phyloP scores from a whole-genome alignment of 176 grass and related monocot genomes.

The Raddia distichophylla region DNA sequence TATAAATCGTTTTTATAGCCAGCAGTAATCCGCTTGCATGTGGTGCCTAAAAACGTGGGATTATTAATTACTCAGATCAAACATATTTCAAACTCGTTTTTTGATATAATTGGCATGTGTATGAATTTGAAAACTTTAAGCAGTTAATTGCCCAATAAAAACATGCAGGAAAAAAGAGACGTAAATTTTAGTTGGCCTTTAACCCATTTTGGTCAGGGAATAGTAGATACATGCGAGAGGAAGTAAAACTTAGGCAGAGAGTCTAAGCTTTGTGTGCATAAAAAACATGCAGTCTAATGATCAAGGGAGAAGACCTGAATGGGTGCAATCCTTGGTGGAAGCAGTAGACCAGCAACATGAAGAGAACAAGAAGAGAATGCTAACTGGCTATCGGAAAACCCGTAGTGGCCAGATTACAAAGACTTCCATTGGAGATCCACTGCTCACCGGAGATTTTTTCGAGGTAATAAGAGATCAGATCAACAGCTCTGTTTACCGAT shows the following conservation, averaged over 20 bases:
- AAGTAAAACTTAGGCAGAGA: constrained; percentile 29
- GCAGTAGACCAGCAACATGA: constrained; percentile 96
- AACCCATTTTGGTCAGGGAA: background rate
- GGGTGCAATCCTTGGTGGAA: constrained; percentile 93
- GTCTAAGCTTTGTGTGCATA: constrained; percentile 24
- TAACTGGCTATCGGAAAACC: too few relatives aligned
- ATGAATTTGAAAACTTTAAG: constrained; percentile 21
- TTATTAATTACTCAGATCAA: too few relatives aligned
- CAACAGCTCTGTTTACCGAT: too few relatives aligned
- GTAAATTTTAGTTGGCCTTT: background rate
- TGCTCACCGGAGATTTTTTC: too few relatives aligned
- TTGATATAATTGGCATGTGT: background rate
- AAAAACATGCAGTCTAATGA: constrained; percentile 4
- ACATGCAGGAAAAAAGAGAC: background rate
- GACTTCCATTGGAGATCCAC: too few relatives aligned
- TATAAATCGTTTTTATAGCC: too few relatives aligned
- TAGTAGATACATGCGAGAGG: constrained; percentile 17
- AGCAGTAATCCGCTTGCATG: too few relatives aligned
- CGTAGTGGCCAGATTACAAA: too few relatives aligned
- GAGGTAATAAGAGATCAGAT: too few relatives aligned
- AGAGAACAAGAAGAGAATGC: too few relatives aligned
- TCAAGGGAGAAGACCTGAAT: constrained; percentile 66
- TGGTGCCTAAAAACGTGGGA: too few relatives aligned
- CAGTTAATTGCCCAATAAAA: constrained; percentile 1
- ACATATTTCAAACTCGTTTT: too few relatives aligned